Base-by-base conservation (phyloP, 768 basidiomycete genomes). In the Tulasnella sp. region DNA sequence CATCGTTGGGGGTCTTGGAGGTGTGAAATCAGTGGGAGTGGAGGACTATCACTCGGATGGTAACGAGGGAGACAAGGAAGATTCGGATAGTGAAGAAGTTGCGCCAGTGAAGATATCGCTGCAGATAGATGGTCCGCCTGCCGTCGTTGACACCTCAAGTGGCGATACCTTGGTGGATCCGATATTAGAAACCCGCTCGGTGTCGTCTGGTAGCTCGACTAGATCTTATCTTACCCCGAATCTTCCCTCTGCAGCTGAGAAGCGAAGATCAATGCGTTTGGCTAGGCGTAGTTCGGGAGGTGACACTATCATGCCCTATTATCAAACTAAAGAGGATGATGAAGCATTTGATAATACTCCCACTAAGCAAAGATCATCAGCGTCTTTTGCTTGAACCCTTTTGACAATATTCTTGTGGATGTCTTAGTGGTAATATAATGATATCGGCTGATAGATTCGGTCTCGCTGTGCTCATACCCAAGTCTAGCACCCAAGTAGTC, bases 281-380 rank as follows among this genome's bases (percentile, higher is more conserved):
- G 48, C 48, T 19, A 19, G 48, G 25, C 39, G 48, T 27, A 50
- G 48, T 40, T 50, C 48, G 10, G 48, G 48, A 8, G 48, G 48
- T 4, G 48, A 50, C 6, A 50, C 48, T 1, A 32, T 32, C 35
- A 13, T 50, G 22, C 48, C 48, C n/a, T n/a, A n/a, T n/a, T n/a
- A n/a, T n/a, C n/a, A n/a, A n/a, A n/a, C n/a, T n/a, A n/a, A n/a
- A n/a, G n/a, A n/a, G n/a, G n/a, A n/a, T n/a, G n/a, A n/a, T n/a
- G n/a, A n/a, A n/a, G n/a, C n/a, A n/a, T n/a, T n/a, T n/a, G n/a
- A n/a, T n/a, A n/a, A n/a, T n/a, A n/a, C n/a, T n/a, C n/a, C n/a
- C n/a, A n/a, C n/a, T n/a, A n/a, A n/a, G n/a, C n/a, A n/a, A n/a
- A n/a, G n/a, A n/a, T n/a, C n/a, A n/a, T n/a, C n/a, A n/a, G n/a